Evolutionary conservation across 768 basidiomycete genomes (phyloP).

Genomic region (Psilocybe cyanescens): DNA sequence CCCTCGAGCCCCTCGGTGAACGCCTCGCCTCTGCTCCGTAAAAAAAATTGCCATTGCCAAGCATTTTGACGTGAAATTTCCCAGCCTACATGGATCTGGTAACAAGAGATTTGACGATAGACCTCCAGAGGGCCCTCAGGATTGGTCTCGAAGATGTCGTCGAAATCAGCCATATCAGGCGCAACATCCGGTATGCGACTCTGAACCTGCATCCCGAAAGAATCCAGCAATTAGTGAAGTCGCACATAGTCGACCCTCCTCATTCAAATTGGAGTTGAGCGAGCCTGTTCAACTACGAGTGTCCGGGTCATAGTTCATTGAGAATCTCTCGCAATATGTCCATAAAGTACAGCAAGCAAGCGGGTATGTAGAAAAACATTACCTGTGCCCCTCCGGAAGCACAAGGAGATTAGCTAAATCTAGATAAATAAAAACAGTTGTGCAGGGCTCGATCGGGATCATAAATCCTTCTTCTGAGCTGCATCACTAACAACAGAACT

Average conservation of each 20-base stretch:
- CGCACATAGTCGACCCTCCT: no score
- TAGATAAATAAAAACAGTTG: no score
- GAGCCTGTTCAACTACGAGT: no score
- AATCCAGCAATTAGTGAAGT: slow-evolving; percentile 2
- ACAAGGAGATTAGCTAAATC: no score
- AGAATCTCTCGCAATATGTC: background rate
- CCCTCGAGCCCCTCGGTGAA: slow-evolving; percentile 22
- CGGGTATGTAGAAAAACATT: background rate
- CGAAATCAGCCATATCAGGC: slow-evolving; percentile 16
- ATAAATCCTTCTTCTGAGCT: slow-evolving; percentile 12
- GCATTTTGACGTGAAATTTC: slow-evolving; percentile 24
- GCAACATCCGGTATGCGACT: slow-evolving; percentile 12
- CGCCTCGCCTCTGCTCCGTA: slow-evolving; percentile 19
- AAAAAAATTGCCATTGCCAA: slow-evolving; percentile 26
- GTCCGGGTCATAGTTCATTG: no score
- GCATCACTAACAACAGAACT: slow-evolving; percentile 39
- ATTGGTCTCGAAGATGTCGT: slow-evolving; percentile 19
- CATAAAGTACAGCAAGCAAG: background rate
- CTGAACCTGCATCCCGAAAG: slow-evolving; percentile 16
- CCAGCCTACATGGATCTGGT: slow-evolving; percentile 32
- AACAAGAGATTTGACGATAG: slow-evolving; percentile 16
- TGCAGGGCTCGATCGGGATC: background rate
- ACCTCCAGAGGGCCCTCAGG: background rate
- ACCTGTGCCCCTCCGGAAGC: no score
- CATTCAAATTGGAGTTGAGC: no score